Base-by-base conservation (phyloP, 2,329 filamentous ascomycete genomes). In the Davidsoniella australis region DNA sequence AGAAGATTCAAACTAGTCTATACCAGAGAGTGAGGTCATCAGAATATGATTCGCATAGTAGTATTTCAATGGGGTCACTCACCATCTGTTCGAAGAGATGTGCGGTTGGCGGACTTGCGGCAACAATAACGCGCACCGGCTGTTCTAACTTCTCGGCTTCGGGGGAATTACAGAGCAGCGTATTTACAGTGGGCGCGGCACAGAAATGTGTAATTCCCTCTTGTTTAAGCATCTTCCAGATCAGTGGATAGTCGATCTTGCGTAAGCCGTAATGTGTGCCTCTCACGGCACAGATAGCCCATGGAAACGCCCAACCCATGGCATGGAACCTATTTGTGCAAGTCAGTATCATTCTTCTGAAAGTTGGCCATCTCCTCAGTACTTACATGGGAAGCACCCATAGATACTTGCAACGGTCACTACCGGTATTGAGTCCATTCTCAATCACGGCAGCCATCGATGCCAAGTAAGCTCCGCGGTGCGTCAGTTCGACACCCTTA, bases 11-110 rank as follows among this genome's bases (percentile, higher is more conserved):
- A 68, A 4, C 67, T 63, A 1, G 61, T 62, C 65, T 68, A 18
- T 6, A 7, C 5, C 29, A 37, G 18, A 16, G 2, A 18, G 18
- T 5, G 17, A 20, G 12, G 5, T 20, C 37, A 16, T 38, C 17
- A 46, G 44, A 14, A 38, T 18, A 16, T 2, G 8, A 7, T 24
- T 12, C 7, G 20, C 9, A 29, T 33, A 14, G 9, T 17, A 24
- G 26, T 33, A 26, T 42, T 29, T 9, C 9, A 9, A 7, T 47
- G 48, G 38, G 14, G 12, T 18, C 12, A 47, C 60, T 14, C 52
- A 80, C 82, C 91, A 98, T 98, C 61, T 87, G 80, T 65, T 94
- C 82, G 60, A 98, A 95, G 1, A 98, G 75, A 63, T 91, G 82
- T 1, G 83, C 82, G 0, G 84, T 88, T 0, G 91, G 91, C 4